Conservation (phyloP, 1,284 basidiomycete species). For the Austroboletus novae-zelandiae region DNA sequence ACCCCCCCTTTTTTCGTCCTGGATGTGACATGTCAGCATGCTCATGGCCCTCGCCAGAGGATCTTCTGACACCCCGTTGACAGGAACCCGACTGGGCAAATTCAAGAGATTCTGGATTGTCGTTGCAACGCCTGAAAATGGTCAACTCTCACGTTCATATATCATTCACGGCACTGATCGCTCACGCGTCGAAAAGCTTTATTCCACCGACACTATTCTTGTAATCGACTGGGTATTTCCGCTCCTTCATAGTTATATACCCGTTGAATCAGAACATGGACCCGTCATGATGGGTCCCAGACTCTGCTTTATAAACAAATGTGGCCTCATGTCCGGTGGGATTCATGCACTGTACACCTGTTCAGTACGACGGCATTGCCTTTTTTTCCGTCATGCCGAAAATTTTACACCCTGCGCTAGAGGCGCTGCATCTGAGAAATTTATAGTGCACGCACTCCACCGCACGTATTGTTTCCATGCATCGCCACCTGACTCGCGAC, state of each 20-base stretch:
- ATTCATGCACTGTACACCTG: constrained; percentile 11
- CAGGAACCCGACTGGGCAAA: constrained; percentile 20
- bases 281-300: constrained; percentile 27
- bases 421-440: constrained; percentile 86
- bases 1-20: background rate
- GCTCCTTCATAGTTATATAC: constrained; percentile 8
- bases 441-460: constrained; percentile 90
- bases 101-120: constrained; percentile 32
- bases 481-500: constrained; percentile 94
- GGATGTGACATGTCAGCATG: constrained; percentile 35
- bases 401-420: constrained; percentile 93
- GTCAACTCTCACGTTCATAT: constrained; percentile 34
- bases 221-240: constrained; percentile 14
- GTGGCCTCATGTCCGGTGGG: constrained; percentile 12
- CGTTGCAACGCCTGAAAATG: constrained; percentile 26
- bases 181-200: constrained; percentile 26
- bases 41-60: constrained; percentile 29
- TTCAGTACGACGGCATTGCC: constrained; percentile 3
- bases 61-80: constrained; percentile 34
- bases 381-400: constrained; percentile 37
- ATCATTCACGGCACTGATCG: constrained; percentile 35
- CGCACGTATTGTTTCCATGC: constrained; percentile 94
- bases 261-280: constrained; percentile 12
- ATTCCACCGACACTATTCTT: constrained; percentile 20
- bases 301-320: constrained; percentile 15